Evolutionary conservation across 495 filamentous ascomycete genomes (phyloP), one percentile per base, ranked within the genome.

Genomic region (Penicillium dipodomyicola): DNA sequence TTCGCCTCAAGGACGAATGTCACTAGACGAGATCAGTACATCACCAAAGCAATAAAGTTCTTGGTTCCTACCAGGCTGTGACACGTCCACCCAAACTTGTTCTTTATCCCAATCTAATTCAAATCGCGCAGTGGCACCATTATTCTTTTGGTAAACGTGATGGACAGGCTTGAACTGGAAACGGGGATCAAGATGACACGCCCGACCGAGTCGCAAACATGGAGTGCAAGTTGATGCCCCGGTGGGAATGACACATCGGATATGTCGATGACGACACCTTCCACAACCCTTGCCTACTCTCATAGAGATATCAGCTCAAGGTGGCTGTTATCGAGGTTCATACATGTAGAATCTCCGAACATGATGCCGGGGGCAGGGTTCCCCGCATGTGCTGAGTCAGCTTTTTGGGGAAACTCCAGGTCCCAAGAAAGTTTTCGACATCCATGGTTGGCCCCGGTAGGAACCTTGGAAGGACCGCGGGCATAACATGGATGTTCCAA

Each of bases 231-330:
- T 58, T 8, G 71, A 63, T 6, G 69, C 67, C 4, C 68, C 72
- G 1, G 55, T 22, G 8, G 60, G 55, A 41, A 71, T 67, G 11
- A 68, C 69, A 45, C 72, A 73, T 52, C 70, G 68, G 20, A 75
- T 70, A 63, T 75, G 72, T 54, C 72, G 72, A 70, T 72, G 56
- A 25, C 72, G 72, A 65, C 72, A 75, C 57, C 69, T 59, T 60
- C 63, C 65, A 67, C 72, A 75, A 57, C 72, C 72, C 53, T 70
- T 69, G 46, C 67, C 65, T 57, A 75, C 69, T 66, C 72, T 67
- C 72, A 73, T 73, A 59, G 52, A 58, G 54, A 42, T 27, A 12
- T 37, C 20, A 10, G 33, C 4, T 29, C 15, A 8, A 25, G 41
- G 37, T 53, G 27, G 40, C 17, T 51, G 30, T 4, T 14, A 10